Base-by-base conservation (phyloP, 495 filamentous ascomycete species). In the Paragyromitra xinjiangensis region DNA sequence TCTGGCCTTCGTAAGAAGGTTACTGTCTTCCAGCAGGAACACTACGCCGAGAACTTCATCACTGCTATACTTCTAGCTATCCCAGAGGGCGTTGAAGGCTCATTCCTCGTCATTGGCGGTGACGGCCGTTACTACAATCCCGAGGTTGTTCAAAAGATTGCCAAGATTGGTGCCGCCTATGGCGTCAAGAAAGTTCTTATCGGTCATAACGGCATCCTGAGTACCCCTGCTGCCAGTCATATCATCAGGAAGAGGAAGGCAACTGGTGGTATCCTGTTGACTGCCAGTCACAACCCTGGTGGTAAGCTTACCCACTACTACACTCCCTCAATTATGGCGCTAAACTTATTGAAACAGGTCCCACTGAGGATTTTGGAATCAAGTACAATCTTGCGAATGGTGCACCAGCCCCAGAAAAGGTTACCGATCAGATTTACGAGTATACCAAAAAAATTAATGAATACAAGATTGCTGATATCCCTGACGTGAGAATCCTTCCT, bases 1-100 rank as follows among this genome's bases (percentile, higher is more conserved):
- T 99, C 95, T 76, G 95, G 95, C 81, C 92, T 99, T 81, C 93
- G 95, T 76, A 99, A 99, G 87, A 99, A 98, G 89, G 96, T 98
- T 85, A 93, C 91, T 83, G 92, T 97, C 83, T 99, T 99, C 88
- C 93, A 99, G 84, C 88, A 98, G 85, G 88, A 91, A 63, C 88
- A 99, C 84, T 99, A 99, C 87, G 93, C 92, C 85, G 96, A 99
- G 84, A 90, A 95, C 68, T 99, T 99, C 84, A 87, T 99, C 78
- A 89, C 95, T 64, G 93, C 92, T 84, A 94, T 97, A 83, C 88
- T 99, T 81, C 90, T 95, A 74, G 95, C 96, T 64, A 99, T 99
- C 81, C 95, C 95, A 51, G 95, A 99, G 85, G 96, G 95, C 75
- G 94, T 85, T 70, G 86, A 97, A 82, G 94, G 88, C 75, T 87